Percentiles rank a stretch among this genome's conserved stretches.
These are phyloP conservation scores for Sphagnum fallax DNA, from an alignment of 228 moss, liverwort and hornwort species.

Conservation along the genomic window DNA sequence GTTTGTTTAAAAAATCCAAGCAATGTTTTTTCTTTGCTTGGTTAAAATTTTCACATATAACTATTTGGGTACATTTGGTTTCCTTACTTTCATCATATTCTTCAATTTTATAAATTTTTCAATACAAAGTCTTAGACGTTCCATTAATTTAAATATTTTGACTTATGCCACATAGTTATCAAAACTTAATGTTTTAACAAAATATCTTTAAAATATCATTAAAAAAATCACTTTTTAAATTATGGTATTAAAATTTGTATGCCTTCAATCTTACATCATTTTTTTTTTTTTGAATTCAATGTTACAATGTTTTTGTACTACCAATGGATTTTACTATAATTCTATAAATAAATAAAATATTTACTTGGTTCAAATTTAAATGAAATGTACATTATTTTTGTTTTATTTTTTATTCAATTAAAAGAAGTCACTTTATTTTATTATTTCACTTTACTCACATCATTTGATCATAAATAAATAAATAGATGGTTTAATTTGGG, in stretches of 20 bases:
- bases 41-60: too few relatives aligned
- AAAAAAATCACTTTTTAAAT: neutral
- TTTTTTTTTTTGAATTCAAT: neutral
- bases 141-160: neutral
- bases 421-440: too few relatives aligned
- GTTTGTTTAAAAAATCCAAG: too few relatives aligned
- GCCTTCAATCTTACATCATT: neutral
- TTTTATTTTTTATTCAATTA: neutral
- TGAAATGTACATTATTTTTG: neutral
- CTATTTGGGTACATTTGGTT: too few relatives aligned
- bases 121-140: too few relatives aligned
- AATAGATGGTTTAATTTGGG: too few relatives aligned
- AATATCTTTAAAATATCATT: too few relatives aligned
- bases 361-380: neutral
- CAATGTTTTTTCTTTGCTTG: too few relatives aligned
- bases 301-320: neutral
- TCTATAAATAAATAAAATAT: neutral
- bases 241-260: neutral
- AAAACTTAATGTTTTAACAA: neutral
- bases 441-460: too few relatives aligned
- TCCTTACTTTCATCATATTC: too few relatives aligned
- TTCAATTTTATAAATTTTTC: too few relatives aligned
- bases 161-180: neutral
- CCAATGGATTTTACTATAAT: neutral
- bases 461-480: too few relatives aligned